A percentile compares a stretch with the other conserved stretches of the same genome.
Evolutionary conservation across 495 filamentous ascomycete species (phyloP).

Genomic region (Aspergillus carlsbadensis): DNA sequence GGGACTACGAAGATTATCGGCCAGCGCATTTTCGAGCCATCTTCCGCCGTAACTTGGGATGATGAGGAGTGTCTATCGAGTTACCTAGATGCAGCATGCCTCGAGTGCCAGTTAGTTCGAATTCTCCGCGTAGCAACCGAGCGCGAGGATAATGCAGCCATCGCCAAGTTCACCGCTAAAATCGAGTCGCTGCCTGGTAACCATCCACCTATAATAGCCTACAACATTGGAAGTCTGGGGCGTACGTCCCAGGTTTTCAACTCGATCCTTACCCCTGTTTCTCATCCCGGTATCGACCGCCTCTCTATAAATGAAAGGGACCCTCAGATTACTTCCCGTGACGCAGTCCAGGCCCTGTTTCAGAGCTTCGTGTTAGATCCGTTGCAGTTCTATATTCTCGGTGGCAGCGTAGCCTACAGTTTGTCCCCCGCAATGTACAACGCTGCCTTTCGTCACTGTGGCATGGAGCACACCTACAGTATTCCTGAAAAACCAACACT

Average conservation of each 20-base stretch:
- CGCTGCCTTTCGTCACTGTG: slow-evolving; percentile 68
- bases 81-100: slow-evolving; percentile 54
- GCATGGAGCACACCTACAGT: slow-evolving; percentile 70
- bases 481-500: slow-evolving; percentile 63
- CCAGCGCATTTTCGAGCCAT: slow-evolving; percentile 54
- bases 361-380: slow-evolving; percentile 60
- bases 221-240: slow-evolving; percentile 69
- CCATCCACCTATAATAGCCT: slow-evolving; percentile 63
- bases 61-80: slow-evolving; percentile 55
- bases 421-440: slow-evolving; percentile 79
- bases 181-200: slow-evolving; percentile 38
- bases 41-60: slow-evolving; percentile 57
- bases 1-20: slow-evolving; percentile 77
- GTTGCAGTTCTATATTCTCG: slow-evolving; percentile 72
- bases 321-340: slow-evolving; percentile 51
- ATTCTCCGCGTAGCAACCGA: slow-evolving; percentile 61
- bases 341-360: slow-evolving; percentile 56
- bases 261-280: slow-evolving; percentile 64
- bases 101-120: slow-evolving; percentile 71
- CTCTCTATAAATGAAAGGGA: slow-evolving; percentile 30
- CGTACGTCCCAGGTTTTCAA: slow-evolving; percentile 68
- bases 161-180: slow-evolving; percentile 53
- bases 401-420: slow-evolving; percentile 71
- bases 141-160: slow-evolving; percentile 56
- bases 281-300: slow-evolving; percentile 59